phyloP scores from a whole-genome alignment of 805 yeast species.

The Candida fluviatilis region DNA sequence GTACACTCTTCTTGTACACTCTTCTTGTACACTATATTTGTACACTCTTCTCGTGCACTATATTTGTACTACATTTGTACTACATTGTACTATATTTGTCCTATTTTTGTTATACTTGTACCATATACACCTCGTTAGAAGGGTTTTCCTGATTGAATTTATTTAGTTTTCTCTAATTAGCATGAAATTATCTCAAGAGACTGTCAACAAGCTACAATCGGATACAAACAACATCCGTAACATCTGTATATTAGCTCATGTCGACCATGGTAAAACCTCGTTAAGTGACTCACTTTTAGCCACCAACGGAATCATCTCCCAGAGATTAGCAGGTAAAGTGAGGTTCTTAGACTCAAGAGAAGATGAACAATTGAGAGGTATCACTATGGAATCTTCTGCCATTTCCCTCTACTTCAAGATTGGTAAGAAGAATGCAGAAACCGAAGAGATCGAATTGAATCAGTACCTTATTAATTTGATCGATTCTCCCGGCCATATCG shows the following conservation, averaged over 20 bases:
- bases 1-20: too few relatives aligned
- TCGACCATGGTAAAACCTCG: conserved; percentile 97
- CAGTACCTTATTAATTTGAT: conserved; percentile 88
- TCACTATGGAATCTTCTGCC: conserved; percentile 96
- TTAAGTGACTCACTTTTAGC: conserved; percentile 89
- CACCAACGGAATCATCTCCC: conserved; percentile 94
- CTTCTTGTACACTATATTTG: too few relatives aligned
- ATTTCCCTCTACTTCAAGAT: conserved; percentile 88
- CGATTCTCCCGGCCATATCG: conserved; percentile 99
- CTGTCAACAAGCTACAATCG: conserved; percentile 62
- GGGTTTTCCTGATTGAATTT: too few relatives aligned
- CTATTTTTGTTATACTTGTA: too few relatives aligned
- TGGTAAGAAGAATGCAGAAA: conserved; percentile 35
- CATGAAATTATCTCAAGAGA: conserved; percentile 60
- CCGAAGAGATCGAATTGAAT: conserved; percentile 39
- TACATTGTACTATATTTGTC: too few relatives aligned
- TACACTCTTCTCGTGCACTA: too few relatives aligned
- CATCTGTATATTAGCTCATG: conserved; percentile 95
- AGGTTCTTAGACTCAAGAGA: conserved; percentile 89
- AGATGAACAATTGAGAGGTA: conserved; percentile 94
- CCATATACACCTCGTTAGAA: too few relatives aligned
- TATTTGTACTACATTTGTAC: too few relatives aligned
- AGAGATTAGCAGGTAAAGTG: conserved; percentile 91
- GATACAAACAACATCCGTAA: conserved; percentile 73
- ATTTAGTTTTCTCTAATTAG: too few relatives aligned